Conservation (phyloP, 805 yeast species). For the Dipodascopsis tothii region DNA sequence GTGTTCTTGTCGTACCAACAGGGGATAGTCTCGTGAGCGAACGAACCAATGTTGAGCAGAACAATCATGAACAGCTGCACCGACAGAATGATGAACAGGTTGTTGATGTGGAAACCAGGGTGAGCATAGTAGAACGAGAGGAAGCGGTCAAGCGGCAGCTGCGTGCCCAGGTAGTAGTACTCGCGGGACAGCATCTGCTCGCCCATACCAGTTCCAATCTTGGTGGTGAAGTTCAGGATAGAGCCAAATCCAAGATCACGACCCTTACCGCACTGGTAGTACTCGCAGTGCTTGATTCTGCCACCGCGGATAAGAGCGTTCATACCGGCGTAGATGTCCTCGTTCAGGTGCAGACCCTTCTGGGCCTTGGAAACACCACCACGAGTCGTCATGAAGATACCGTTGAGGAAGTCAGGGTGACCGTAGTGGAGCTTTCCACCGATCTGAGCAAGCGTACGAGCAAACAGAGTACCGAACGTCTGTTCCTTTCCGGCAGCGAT, state of each 20-base stretch:
- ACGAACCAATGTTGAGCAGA: conserved; percentile 68
- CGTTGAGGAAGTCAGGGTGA: conserved; percentile 91
- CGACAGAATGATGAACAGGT: conserved; percentile 76
- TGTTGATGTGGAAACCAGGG: conserved; percentile 91
- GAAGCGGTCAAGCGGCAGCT: conserved; percentile 80
- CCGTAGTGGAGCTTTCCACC: conserved; percentile 95
- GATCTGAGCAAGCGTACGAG: conserved; percentile 84
- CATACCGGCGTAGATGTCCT: conserved; percentile 95
- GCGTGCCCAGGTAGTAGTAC: conserved; percentile 83
- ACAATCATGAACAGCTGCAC: conserved; percentile 81
- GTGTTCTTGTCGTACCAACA: conserved; percentile 60
- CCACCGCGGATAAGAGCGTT: conserved; percentile 85
- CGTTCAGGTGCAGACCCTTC: conserved; percentile 84
- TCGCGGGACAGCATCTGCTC: conserved; percentile 90
- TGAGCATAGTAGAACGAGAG: conserved; percentile 93
- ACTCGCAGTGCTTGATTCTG: conserved; percentile 88
- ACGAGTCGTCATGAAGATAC: conserved; percentile 84
- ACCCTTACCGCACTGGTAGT: conserved; percentile 94
- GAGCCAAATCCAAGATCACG: conserved; percentile 91
- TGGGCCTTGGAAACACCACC: conserved; percentile 96
- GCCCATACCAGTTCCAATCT: conserved; percentile 98
- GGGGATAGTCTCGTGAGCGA: conserved; percentile 60
- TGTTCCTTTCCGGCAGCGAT: conserved; percentile 97
- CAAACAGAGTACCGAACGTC: conserved; percentile 92
- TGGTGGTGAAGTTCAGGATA: conserved; percentile 84